These are phyloP conservation scores for Pichia sp. DNA, from an alignment of 1,139 yeast genomes.

Conservation along the genomic window DNA sequence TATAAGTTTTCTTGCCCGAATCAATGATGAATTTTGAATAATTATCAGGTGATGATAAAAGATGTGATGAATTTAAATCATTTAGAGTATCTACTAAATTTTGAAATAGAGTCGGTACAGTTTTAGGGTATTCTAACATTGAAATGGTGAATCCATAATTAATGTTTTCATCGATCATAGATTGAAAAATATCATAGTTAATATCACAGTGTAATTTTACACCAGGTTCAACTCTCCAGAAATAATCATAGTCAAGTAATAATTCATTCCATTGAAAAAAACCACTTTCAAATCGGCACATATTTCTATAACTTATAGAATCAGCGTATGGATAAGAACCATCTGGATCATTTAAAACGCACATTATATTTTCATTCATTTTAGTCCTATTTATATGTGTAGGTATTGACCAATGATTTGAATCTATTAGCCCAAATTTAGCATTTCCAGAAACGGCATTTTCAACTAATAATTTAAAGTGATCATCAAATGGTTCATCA, in stretches of 20 bases:
- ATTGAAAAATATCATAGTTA: slow-evolving; percentile 45
- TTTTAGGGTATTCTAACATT: slow-evolving; percentile 44
- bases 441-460: slow-evolving; percentile 52
- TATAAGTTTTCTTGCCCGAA: slow-evolving; percentile 44
- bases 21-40: slow-evolving; percentile 45
- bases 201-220: slow-evolving; percentile 50
- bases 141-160: slow-evolving; percentile 51
- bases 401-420: slow-evolving; percentile 67
- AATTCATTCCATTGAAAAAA: slow-evolving; percentile 53
- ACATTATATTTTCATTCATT: slow-evolving; percentile 44
- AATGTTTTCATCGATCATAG: slow-evolving; percentile 41
- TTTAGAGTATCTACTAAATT: slow-evolving; percentile 31
- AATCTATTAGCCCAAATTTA: slow-evolving; percentile 55
- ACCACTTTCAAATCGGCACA: slow-evolving; percentile 73
- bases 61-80: slow-evolving; percentile 4
- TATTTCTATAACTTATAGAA: slow-evolving; percentile 60
- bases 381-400: slow-evolving; percentile 47
- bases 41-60: slow-evolving; percentile 31
- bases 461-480: slow-evolving; percentile 38
- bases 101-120: slow-evolving; percentile 42
- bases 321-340: slow-evolving; percentile 36
- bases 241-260: slow-evolving; percentile 36
- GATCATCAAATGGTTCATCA: slow-evolving; percentile 45
- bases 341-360: slow-evolving; percentile 32
- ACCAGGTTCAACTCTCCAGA: slow-evolving; percentile 60